A percentile compares a stretch with the other conserved stretches of the same genome.
These are phyloP conservation scores for Verticillium isaacii DNA, from an alignment of 2,329 filamentous ascomycete genomes.

Conservation along the genomic window DNA sequence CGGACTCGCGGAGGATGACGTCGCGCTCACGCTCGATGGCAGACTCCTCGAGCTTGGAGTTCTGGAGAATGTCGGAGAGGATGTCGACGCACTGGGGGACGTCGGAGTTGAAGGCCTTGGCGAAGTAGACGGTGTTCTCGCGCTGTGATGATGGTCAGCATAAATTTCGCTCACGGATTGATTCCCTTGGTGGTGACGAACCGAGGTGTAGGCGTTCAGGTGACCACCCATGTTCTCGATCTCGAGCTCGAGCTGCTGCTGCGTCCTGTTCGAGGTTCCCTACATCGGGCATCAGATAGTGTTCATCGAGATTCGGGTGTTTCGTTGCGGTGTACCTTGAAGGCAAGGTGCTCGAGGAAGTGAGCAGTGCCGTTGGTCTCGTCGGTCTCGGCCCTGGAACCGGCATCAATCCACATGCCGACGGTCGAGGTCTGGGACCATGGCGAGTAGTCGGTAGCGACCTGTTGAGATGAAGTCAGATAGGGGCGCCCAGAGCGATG, in stretches of 20 bases:
- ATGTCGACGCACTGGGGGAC: slow-evolving; percentile 96
- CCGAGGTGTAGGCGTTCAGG: slow-evolving; percentile 98
- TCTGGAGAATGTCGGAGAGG: slow-evolving; percentile 97
- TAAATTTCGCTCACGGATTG: not conserved
- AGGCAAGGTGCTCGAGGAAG: slow-evolving; percentile 99
- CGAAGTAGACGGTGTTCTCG: slow-evolving; percentile 99
- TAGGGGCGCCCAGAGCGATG: not conserved
- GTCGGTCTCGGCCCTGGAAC: slow-evolving; percentile 94
- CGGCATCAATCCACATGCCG: slow-evolving; percentile 98
- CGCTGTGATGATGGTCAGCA: slow-evolving; percentile 48
- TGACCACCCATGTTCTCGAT: slow-evolving; percentile 99
- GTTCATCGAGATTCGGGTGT: not conserved
- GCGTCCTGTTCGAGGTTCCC: slow-evolving; percentile 91
- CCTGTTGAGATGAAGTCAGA: slow-evolving; percentile 47
- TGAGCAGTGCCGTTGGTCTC: slow-evolving; percentile 99
- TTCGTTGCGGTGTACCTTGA: slow-evolving; percentile 67
- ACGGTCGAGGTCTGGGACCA: slow-evolving; percentile 98
- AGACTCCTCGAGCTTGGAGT: slow-evolving; percentile 91
- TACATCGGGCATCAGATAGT: slow-evolving; percentile 24
- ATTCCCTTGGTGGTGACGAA: slow-evolving; percentile 41
- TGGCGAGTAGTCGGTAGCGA: slow-evolving; percentile 96
- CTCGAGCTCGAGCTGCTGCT: slow-evolving; percentile 97
- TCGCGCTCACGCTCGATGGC: slow-evolving; percentile 97
- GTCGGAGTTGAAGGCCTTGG: slow-evolving; percentile 97
- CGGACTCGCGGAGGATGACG: slow-evolving; percentile 96